Evolutionary conservation across 352 stramenopile genomes (phyloP).

Genomic region (Pythium rhizo-oryzae): DNA sequence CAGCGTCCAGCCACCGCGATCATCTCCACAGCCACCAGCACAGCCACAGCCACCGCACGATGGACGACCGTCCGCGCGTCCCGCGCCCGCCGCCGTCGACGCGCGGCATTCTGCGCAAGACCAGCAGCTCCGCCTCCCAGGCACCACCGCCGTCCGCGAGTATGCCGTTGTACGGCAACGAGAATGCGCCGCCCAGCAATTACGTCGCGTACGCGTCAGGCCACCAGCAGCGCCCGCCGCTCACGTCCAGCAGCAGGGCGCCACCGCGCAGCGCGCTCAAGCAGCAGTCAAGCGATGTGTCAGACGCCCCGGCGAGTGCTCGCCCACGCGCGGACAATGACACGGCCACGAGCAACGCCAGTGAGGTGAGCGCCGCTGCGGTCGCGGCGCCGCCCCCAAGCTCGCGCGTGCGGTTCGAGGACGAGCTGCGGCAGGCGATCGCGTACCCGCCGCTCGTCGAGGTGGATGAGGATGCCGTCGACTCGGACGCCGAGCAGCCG

Average conservation of each 20-base stretch:
- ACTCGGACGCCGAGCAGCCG: constrained; percentile 8
- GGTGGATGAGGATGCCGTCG: constrained; percentile 13
- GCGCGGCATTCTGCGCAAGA: constrained; percentile 20
- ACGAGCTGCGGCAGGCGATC: constrained; percentile 2
- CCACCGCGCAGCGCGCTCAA: constrained; percentile 18
- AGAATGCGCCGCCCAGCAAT: constrained; percentile 12
- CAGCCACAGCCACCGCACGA: not conserved
- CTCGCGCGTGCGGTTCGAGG: constrained; percentile 41
- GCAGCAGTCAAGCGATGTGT: not conserved
- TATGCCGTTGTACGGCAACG: constrained; percentile 4
- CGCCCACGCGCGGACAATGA: not conserved
- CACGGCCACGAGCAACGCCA: not conserved
- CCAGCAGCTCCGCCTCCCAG: not conserved
- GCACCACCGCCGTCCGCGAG: constrained; percentile 9
- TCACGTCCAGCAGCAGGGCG: constrained; percentile 4
- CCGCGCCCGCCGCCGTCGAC: constrained; percentile 11
- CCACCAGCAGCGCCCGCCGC: constrained; percentile 13
- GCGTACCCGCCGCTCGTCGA: constrained; percentile 13
- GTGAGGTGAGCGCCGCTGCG: constrained; percentile 18
- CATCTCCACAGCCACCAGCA: constrained; percentile 4
- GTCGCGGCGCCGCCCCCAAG: constrained; percentile 40
- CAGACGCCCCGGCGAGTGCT: not conserved
- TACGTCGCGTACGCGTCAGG: constrained; percentile 13
- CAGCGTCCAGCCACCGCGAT: not conserved
- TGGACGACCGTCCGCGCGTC: not conserved